phyloP scores from a whole-genome alignment of 805 yeast genomes.

The Yarrowia divulgata region DNA sequence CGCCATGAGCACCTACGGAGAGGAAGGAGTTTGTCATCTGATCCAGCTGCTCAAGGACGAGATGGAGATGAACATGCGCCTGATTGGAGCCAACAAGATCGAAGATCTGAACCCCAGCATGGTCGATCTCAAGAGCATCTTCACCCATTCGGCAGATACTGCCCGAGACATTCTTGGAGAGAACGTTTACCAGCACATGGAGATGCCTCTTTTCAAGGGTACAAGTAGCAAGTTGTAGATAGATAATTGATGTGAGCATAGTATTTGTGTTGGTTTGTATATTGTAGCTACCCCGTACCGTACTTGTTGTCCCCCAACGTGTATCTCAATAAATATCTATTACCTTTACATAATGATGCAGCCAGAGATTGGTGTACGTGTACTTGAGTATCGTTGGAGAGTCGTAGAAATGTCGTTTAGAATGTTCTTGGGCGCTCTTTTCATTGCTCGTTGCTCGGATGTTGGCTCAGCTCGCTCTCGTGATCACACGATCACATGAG shows the following conservation, averaged over 20 bases:
- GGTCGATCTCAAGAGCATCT: slow-evolving; percentile 63
- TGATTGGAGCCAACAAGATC: slow-evolving; percentile 72
- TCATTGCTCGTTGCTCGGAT: neutral
- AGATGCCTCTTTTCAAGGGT: slow-evolving; percentile 58
- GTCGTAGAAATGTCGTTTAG: too few relatives aligned
- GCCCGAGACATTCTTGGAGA: slow-evolving; percentile 65
- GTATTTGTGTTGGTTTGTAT: neutral
- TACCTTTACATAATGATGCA: slow-evolving; percentile 34
- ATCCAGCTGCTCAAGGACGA: slow-evolving; percentile 74
- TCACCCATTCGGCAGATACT: slow-evolving; percentile 50
- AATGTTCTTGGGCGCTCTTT: slow-evolving; percentile 1
- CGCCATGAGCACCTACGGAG: slow-evolving; percentile 83
- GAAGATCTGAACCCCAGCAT: slow-evolving; percentile 65
- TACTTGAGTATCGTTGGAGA: neutral
- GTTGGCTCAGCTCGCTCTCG: neutral
- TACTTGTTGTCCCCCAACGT: too few relatives aligned
- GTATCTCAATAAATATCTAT: slow-evolving; percentile 30
- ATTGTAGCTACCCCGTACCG: too few relatives aligned
- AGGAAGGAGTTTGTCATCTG: slow-evolving; percentile 71
- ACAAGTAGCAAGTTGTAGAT: slow-evolving; percentile 20
- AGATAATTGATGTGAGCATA: neutral
- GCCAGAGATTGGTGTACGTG: slow-evolving; percentile 9
- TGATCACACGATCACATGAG: slow-evolving; percentile 58
- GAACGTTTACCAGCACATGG: slow-evolving; percentile 64
- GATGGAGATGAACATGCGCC: slow-evolving; percentile 76